Base-by-base conservation (phyloP, 2,329 filamentous ascomycete species). In the Alternaria arbusti region DNA sequence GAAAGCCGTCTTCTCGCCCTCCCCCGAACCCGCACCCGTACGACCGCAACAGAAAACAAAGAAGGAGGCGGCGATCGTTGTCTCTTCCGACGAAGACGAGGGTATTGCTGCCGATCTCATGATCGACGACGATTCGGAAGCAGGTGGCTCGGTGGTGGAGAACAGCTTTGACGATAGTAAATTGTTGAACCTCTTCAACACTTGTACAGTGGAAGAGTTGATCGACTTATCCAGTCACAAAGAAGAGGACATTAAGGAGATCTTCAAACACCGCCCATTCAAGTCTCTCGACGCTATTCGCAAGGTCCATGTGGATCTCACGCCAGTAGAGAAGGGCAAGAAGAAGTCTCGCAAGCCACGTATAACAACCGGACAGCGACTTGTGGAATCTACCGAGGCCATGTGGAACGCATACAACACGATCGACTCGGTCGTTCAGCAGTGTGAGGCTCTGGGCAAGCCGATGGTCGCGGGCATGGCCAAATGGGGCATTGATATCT, bases 121-220 rank as follows among this genome's bases (percentile, higher is more conserved):
- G 20, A 15, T 79, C 15, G 77, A 79, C 32, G 82, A 79, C 32
- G 82, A 85, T 17, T 83, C 84, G 1, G 84, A 84, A 12, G 79
- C 79, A 13, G 82, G 84, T 4, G 57, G 45, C 5, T 68, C 64
- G 25, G 72, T 64, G 7, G 67, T 63, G 13, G 74, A 79, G 10
- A 72, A 67, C 25, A 63, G 54, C 17, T 70, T 76, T 28, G 76
- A 88, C 44, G 84, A 88, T 28, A 74, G 74, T 5, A 86, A 86
- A 59, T 87, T 97, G 7, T 83, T 98, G 26, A 86, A 89, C 8
- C 96, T 94, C 73, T 89, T 99, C 79, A 98, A 98, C 74, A 88
- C 85, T 0, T 96, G 92, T 77, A 88, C 89, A 6, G 82, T 88
- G 10, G 87, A 90, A 36, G 92, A 95, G 61, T 86, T 99, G 45